Conservation (phyloP, 176 grass and related monocot genomes). For the Echinochloa phyllopogon region DNA sequence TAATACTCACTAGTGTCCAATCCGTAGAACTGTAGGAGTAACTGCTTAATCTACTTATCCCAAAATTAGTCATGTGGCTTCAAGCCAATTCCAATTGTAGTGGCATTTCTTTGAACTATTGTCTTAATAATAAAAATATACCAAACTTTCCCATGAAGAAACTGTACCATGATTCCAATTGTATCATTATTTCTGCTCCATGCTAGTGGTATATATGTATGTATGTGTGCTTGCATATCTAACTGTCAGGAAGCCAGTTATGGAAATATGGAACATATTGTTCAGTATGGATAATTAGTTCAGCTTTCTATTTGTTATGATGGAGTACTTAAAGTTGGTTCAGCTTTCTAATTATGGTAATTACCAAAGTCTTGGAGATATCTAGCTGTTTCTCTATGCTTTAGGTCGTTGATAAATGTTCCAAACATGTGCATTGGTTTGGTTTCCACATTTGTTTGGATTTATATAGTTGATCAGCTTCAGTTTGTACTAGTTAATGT, state of each 20-base stretch:
- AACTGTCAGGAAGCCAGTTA: neutral
- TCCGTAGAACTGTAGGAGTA: neutral
- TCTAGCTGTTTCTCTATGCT: neutral
- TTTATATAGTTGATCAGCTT: slow-evolving; percentile 29
- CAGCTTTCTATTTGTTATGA: neutral
- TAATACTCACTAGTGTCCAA: neutral
- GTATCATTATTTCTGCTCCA: neutral
- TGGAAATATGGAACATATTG: neutral
- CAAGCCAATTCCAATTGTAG: neutral
- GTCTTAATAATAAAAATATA: neutral
- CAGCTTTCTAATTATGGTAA: neutral
- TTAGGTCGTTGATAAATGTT: neutral
- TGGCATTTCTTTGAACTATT: neutral
- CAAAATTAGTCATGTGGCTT: neutral
- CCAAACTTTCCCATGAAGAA: neutral
- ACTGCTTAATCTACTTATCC: neutral
- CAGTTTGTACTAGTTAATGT: neutral
- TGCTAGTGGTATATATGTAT: neutral
- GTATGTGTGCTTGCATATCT: neutral
- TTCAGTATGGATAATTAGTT: neutral
- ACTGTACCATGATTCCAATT: neutral
- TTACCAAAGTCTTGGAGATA: neutral
- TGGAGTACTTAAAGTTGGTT: neutral
- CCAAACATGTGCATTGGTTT: neutral
- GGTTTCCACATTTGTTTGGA: slow-evolving; percentile 4